Evolutionary conservation across 306 rosid species (phyloP).

Genomic region (Myrica gale): DNA sequence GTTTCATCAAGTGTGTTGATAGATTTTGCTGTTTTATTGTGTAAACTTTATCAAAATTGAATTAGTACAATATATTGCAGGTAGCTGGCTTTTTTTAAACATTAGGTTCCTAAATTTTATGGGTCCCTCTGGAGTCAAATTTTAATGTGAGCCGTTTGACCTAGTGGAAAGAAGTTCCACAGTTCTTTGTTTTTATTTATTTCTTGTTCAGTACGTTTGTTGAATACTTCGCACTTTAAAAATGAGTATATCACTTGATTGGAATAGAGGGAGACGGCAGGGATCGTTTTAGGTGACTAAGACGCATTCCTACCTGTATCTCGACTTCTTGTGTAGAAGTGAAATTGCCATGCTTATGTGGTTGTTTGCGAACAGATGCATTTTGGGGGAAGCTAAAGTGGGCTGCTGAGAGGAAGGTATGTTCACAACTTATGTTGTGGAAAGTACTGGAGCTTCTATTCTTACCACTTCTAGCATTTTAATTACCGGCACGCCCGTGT

Average conservation of each 20-base stretch:
- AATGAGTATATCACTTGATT: not conserved
- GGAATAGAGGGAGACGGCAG: not conserved
- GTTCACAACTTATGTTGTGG: not conserved
- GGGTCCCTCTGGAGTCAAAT: not conserved
- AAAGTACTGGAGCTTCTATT: not conserved
- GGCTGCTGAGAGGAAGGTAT: conserved; percentile 76
- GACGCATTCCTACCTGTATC: conserved; percentile 2
- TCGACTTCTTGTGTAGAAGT: not conserved
- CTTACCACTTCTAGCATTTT: not conserved
- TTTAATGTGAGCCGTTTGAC: not conserved
- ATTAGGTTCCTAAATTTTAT: not conserved
- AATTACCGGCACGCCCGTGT: not conserved
- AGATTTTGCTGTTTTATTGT: not conserved
- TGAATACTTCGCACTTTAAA: too few relatives aligned
- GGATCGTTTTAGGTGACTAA: conserved; percentile 5
- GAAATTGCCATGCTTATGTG: conserved; percentile 26
- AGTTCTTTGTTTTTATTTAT: too few relatives aligned
- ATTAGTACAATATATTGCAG: not conserved
- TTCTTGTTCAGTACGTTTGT: too few relatives aligned
- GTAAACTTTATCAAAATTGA: not conserved
- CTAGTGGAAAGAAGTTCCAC: not conserved
- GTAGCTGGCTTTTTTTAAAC: not conserved
- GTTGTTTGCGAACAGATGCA: conserved; percentile 52
- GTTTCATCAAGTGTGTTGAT: not conserved
- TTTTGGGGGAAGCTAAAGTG: conserved; percentile 81